phyloP scores from a whole-genome alignment of 352 stramenopile species.

The Phytophthora meadii region DNA sequence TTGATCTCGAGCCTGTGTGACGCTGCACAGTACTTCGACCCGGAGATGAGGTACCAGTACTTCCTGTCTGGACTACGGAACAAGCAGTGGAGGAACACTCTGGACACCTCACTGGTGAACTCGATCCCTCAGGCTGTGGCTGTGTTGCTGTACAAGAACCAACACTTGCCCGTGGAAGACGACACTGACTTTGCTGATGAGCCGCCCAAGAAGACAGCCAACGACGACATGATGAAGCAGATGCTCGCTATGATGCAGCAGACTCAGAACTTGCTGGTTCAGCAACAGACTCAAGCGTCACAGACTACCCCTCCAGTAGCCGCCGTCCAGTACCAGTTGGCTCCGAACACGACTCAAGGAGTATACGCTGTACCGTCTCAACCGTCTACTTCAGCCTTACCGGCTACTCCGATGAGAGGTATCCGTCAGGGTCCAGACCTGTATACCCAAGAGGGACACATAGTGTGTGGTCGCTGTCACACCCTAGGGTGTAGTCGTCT shows the following conservation, averaged over 20 bases:
- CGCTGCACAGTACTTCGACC: neutral
- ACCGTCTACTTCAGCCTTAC: neutral
- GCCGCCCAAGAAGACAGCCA: no score
- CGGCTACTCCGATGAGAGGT: neutral
- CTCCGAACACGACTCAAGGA: no score
- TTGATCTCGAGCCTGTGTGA: neutral
- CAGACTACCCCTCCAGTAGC: no score
- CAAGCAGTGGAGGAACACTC: neutral
- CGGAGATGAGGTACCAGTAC: neutral
- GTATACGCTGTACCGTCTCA: neutral
- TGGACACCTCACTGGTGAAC: neutral
- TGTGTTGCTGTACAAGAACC: neutral
- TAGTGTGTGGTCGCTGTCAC: neutral
- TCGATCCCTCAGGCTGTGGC: neutral
- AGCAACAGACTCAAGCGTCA: neutral
- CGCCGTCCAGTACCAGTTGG: no score
- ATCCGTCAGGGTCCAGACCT: neutral
- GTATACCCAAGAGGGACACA: neutral
- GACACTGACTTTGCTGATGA: no score
- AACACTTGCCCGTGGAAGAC: neutral
- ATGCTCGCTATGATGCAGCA: neutral
- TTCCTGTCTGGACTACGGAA: neutral
- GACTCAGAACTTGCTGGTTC: neutral
- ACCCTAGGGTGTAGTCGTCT: neutral
- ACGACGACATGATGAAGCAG: neutral